Percentiles rank a stretch among this genome's conserved stretches.
Conservation (phyloP, 768 basidiomycete species). For the Tylopilus intermedius region DNA sequence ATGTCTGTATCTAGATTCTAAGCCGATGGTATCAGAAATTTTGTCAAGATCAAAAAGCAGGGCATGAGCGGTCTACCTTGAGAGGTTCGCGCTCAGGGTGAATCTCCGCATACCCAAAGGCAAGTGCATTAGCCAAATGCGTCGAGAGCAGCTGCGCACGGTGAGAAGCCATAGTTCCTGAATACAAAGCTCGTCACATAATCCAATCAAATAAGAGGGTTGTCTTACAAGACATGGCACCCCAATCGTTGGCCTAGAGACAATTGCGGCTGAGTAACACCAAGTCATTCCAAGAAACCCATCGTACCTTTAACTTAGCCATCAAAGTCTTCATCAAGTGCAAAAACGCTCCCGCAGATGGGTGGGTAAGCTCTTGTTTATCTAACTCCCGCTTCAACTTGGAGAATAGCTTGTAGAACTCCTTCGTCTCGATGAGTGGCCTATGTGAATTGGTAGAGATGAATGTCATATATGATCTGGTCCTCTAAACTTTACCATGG, state of each 20-base stretch:
- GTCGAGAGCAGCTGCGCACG: conserved; percentile 40
- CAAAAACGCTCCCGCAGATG: conserved; percentile 49
- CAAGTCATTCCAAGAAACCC: not conserved
- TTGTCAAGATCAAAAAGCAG: not conserved
- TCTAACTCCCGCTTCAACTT: conserved; percentile 45
- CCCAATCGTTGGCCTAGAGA: conserved; percentile 55
- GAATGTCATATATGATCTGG: not conserved
- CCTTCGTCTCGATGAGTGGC: conserved; percentile 57
- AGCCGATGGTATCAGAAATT: not conserved
- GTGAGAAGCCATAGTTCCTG: conserved; percentile 47
- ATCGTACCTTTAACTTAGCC: conserved; percentile 59
- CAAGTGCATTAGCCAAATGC: conserved; percentile 45
- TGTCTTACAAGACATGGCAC: conserved; percentile 53
- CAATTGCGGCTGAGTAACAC: not conserved
- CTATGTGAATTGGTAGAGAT: not conserved
- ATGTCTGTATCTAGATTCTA: conserved; percentile 53
- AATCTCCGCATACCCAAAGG: conserved; percentile 42
- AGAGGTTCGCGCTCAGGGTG: conserved; percentile 44
- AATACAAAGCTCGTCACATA: not conserved
- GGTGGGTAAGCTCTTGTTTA: conserved; percentile 45
- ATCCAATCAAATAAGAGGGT: rapidly evolving
- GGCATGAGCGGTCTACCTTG: conserved; percentile 35
- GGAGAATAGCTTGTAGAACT: conserved; percentile 55
- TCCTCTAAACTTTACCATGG: conserved; percentile 40
- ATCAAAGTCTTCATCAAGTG: conserved; percentile 57